Evolutionary conservation across 257 asterid genomes (phyloP), one percentile per base, ranked within the genome.

Genomic region (Nicotiana tomentosiformis): DNA sequence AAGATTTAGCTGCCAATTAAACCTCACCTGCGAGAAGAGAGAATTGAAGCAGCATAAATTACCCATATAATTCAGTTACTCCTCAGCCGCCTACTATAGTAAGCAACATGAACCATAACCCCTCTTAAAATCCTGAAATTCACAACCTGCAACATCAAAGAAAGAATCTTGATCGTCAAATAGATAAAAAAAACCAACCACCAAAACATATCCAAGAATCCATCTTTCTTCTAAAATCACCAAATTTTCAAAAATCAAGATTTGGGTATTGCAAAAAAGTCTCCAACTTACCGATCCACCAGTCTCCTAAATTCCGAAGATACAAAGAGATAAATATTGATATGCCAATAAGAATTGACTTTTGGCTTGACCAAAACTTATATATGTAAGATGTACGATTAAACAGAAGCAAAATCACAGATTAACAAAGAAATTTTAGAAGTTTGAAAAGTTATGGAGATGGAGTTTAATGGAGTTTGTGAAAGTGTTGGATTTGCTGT

Each of bases 31-130:
- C n/a, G 94, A 89, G 84, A 70, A 74, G 23, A n/a, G 29, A 12
- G 84, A 66, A 51, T 81, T 89, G 92, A 90, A 94, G 89, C 97
- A 94, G 91, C 97, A 91, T 9, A 91, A 83, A 83, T 77, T 89
- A 86, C 88, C 94, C 98, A 94, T 93, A 30, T 86, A 78, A 85
- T 82, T 82, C 84, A 87, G 51, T 82, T 78, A 82, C 83, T 76
- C 82, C 85, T 87, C 89, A 89, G 69, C 70, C 81, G 77, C 79
- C 85, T 81, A 87, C 87, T 62, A 87, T 82, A 82, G 90, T 84
- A 88, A 86, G 70, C 88, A 91, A 86, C 93, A 89, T 89, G 91
- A 87, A 92, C 86, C 85, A 82, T 84, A 46, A 85, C 82, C 58
- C 30, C 83, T 83, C 82, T 30, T 35, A 20, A 39, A 67, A 83